These are phyloP conservation scores for Aspergillus nanangensis DNA, from an alignment of 495 filamentous ascomycete genomes.

Conservation along the genomic window DNA sequence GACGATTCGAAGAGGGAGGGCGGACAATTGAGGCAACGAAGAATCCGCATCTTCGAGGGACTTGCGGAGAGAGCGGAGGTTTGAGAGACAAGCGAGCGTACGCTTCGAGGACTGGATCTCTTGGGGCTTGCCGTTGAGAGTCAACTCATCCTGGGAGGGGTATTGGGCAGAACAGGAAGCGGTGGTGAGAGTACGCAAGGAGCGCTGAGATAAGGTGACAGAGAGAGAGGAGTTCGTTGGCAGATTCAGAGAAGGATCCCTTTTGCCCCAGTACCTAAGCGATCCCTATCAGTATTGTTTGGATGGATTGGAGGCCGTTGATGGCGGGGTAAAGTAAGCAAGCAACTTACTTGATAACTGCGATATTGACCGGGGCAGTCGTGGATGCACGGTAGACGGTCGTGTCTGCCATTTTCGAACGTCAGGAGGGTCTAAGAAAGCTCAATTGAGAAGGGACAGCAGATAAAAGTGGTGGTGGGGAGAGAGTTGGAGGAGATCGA, in stretches of 20 bases:
- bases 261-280: conserved; percentile 94
- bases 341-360: conserved; percentile 82
- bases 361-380: conserved; percentile 97
- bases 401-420: conserved; percentile 37
- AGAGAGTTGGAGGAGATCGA: too few relatives aligned
- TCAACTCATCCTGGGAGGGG: conserved; percentile 66
- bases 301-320: conserved; percentile 6
- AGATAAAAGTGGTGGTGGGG: conserved; percentile 2
- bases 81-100: conserved; percentile 84
- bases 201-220: conserved; percentile 89
- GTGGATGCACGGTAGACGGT: conserved; percentile 83
- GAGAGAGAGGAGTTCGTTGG: conserved; percentile 97
- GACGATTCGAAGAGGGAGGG: conserved; percentile 72
- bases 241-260: conserved; percentile 85
- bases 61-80: conserved; percentile 71
- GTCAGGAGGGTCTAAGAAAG: not conserved
- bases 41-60: conserved; percentile 66
- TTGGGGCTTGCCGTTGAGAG: conserved; percentile 77
- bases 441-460: conserved; percentile 24
- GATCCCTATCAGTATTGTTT: conserved; percentile 20
- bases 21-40: conserved; percentile 71
- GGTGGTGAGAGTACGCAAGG: conserved; percentile 92
- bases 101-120: conserved; percentile 76
- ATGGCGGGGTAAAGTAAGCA: conserved; percentile 16
- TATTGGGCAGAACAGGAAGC: conserved; percentile 82